Base-by-base conservation (phyloP, 352 stramenopile genomes). In the Globisporangium spinosum region DNA sequence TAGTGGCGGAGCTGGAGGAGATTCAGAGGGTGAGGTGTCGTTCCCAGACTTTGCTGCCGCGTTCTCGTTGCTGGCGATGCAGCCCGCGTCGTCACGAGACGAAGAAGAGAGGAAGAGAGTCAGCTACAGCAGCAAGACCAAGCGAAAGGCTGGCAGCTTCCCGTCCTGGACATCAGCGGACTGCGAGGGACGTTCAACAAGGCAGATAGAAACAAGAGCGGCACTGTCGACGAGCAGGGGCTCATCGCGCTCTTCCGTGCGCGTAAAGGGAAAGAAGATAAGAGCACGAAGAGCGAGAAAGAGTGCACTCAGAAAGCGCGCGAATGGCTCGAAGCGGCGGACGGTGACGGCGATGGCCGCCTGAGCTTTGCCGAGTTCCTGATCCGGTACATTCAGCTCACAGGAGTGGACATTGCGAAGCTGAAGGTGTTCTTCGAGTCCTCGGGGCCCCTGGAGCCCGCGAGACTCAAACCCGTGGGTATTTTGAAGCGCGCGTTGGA, bases 341-440 rank as follows among this genome's bases (percentile, higher is more conserved):
- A 86, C 32, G 20, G 69, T 10, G 69, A 84, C 23, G 71, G 70
- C 3, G 70, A 85, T 23, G 60, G 32, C 8, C 61, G 62, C 0
- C 59, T 93, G 22, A 81, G 45, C 22, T 91, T 93, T 68, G 73
- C 78, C 1, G 80, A 91, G 71, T 93, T 93, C 43, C 64, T 91
- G 4, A 4, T 85, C n/a, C 72, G 83, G 34, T 93, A 89, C 62
- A 55, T 79, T 3, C 72, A 91, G 56, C 70, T 89, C 12, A 77
- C 74, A 1, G 70, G 72, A 2, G 25, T 76, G 2, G 72, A 82
- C 49, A 62, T 90, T 1, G 55, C 68, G 20, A 70, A 70, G 56
- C 59, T 91, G 1, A 70, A 74, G 3, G 34, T 67, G 2, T 59
- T 77, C 15, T 93, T 90, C 40, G 69, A 80, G 2, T 71, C 67